Evolutionary conservation across 2,329 filamentous ascomycete genomes (phyloP).

Genomic region (Geosmithia putterillii): DNA sequence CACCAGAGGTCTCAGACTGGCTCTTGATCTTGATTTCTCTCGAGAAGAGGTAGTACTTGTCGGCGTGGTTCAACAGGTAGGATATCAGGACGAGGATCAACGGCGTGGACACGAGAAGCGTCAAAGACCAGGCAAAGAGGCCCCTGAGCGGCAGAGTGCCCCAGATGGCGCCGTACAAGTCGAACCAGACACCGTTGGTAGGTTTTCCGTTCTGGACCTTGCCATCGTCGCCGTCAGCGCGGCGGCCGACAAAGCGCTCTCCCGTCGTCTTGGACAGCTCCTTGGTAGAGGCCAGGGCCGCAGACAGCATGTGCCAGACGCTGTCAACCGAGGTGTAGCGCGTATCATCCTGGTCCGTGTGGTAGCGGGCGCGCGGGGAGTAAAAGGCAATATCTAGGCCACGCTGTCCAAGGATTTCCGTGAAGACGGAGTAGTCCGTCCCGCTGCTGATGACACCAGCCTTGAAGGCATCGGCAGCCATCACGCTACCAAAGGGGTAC

Average conservation of each 20-base stretch:
- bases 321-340: conserved; percentile 59
- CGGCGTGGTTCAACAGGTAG: conserved; percentile 53
- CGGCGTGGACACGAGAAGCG: conserved; percentile 69
- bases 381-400: conserved; percentile 91
- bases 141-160: conserved; percentile 69
- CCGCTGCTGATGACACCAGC: conserved; percentile 67
- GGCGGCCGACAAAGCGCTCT: conserved; percentile 49
- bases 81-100: conserved; percentile 58
- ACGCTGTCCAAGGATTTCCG: conserved; percentile 64
- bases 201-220: conserved; percentile 56
- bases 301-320: conserved; percentile 93
- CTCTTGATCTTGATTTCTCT: conserved; percentile 41
- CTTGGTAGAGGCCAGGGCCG: conserved; percentile 62
- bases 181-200: conserved; percentile 79
- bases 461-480: conserved; percentile 76
- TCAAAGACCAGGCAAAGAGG: conserved; percentile 79
- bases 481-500: conserved; percentile 73
- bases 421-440: conserved; percentile 83
- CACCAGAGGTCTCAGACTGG: conserved; percentile 41
- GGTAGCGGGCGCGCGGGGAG: conserved; percentile 73
- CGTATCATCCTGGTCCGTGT: conserved; percentile 80
- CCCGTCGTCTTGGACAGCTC: conserved; percentile 58
- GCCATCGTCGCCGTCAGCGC: conserved; percentile 40
- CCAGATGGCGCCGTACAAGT: conserved; percentile 71
- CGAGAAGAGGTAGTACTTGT: conserved; percentile 84